Evolutionary conservation across 768 basidiomycete genomes (phyloP), one percentile per base, ranked within the genome.

Genomic region (Tulasnella sp.): DNA sequence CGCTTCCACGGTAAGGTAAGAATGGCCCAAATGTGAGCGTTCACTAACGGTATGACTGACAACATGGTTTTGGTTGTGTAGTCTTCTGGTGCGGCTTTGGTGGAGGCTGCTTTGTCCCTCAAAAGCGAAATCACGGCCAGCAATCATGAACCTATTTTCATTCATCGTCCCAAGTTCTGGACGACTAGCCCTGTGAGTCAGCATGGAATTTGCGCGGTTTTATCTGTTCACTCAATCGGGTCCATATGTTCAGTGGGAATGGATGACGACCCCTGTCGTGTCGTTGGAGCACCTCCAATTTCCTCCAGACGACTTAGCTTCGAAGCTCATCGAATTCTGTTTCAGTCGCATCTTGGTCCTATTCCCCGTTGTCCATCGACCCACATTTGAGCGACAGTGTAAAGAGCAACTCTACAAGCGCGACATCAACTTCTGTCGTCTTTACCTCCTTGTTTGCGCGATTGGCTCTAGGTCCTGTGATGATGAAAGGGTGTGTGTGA

Each of bases 401-500:
- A 63, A 61, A 1, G 73, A 76, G 2, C 75, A 75, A 0, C 62
- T 79, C 1, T 79, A 86, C 63, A 65, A 72, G 15, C 67, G 62
- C 0, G 72, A 84, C 55, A 51, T 72, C 0, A 63, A 70, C 0
- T 88, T 91, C 64, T 77, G 74, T 0, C 67, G 75, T 1, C 75
- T 77, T 0, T 75, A 86, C 23, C 70, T 90, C 6, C 72, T 86
- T 1, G 77, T 87, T 0, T 87, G 84, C 64, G 85, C 89, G 0
- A 71, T 80, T 19, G 87, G 75, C 2, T 72, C 84, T 0, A 65
- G 79, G 64, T 71, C 71, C 66, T 65, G 78, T 15, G 71, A 81
- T 56, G 83, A 89, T 63, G 74, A 73, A 0, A 71, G 82, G 7
- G 77, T 81, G 58, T 73, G 35, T 61, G 73, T 6, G 74, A 43